These are phyloP conservation scores for Clarireedia hainanense DNA, from an alignment of 2,329 filamentous ascomycete species.

Conservation along the genomic window DNA sequence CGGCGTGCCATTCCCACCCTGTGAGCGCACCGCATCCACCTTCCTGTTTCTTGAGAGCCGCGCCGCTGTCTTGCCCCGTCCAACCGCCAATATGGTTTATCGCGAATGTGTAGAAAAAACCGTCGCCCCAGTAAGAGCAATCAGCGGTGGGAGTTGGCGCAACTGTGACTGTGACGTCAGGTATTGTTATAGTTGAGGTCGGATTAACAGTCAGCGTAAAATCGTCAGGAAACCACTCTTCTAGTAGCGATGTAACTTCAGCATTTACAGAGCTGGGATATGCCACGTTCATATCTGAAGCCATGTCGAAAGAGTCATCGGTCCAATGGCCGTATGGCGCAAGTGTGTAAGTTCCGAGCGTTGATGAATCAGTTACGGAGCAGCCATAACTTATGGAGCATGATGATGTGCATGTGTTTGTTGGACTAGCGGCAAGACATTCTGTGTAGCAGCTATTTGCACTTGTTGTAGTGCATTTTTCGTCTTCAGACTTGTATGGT, in stretches of 20 bases:
- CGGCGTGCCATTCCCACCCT: not conserved
- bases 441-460: not conserved
- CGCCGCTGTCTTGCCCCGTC: not conserved
- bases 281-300: not conserved
- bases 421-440: not conserved
- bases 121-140: not conserved
- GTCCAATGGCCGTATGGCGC: not conserved
- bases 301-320: not conserved
- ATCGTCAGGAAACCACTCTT: not conserved
- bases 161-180: not conserved
- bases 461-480: not conserved
- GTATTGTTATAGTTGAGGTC: not conserved
- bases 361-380: not conserved
- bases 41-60: not conserved
- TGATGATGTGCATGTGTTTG: not conserved
- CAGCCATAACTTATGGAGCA: not conserved
- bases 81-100: not conserved
- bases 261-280: not conserved
- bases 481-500: not conserved
- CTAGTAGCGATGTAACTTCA: not conserved
- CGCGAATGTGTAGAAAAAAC: not conserved
- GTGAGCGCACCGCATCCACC: not conserved
- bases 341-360: not conserved
- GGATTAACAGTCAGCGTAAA: not conserved
- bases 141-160: not conserved